phyloP scores from a whole-genome alignment of 495 filamentous ascomycete species.

The Penicillium longicatenatum region DNA sequence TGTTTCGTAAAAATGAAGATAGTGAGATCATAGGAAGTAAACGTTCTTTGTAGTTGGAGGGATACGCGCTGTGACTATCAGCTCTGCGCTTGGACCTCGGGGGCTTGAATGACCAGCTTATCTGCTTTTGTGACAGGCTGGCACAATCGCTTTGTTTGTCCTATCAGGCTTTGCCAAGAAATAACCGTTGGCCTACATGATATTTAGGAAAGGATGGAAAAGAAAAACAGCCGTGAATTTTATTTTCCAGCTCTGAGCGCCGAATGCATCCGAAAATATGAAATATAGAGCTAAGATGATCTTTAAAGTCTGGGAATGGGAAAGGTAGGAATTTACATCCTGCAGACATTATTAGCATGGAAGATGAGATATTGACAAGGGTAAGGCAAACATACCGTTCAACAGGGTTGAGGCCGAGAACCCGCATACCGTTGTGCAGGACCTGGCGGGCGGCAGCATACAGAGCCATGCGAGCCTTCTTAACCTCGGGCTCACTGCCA shows the following conservation, averaged over 20 bases:
- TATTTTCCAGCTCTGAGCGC: conserved; percentile 24
- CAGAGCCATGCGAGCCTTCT: conserved; percentile 77
- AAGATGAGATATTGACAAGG: conserved; percentile 1
- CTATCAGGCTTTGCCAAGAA: not conserved
- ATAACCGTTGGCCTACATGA: not conserved
- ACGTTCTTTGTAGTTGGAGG: not conserved
- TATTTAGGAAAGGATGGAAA: not conserved
- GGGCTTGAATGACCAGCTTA: not conserved
- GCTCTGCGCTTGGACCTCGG: not conserved
- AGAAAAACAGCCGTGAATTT: conserved; percentile 14
- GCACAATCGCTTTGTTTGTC: not conserved
- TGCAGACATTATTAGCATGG: not conserved
- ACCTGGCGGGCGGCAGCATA: conserved; percentile 80
- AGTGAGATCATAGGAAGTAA: not conserved
- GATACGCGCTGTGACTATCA: not conserved
- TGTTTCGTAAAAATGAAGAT: not conserved
- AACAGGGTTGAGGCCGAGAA: conserved; percentile 79
- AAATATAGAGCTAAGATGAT: not conserved
- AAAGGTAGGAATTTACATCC: not conserved
- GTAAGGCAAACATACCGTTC: conserved; percentile 52
- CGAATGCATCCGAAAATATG: conserved; percentile 21
- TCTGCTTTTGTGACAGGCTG: not conserved
- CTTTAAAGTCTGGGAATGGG: not conserved
- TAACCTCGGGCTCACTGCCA: conserved; percentile 68
- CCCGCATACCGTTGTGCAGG: conserved; percentile 78